A percentile compares a stretch with the other conserved stretches of the same genome.
phyloP scores from a whole-genome alignment of 495 filamentous ascomycete species.

The Achaetomiella virescens region DNA sequence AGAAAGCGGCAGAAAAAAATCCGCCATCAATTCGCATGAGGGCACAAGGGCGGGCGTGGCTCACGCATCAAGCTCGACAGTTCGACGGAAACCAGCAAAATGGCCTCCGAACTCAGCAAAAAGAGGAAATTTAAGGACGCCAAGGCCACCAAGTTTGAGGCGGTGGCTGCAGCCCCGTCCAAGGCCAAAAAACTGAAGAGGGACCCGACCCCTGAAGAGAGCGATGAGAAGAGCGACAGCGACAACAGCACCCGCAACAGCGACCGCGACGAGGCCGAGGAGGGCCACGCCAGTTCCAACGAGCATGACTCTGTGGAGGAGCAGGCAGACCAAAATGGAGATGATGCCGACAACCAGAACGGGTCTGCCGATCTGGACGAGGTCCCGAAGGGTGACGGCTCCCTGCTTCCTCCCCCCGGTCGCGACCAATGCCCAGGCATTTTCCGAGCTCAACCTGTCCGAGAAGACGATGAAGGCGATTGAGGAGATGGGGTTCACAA shows the following conservation, averaged over 20 bases:
- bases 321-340: constrained; percentile 21
- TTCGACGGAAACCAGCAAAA: constrained; percentile 17
- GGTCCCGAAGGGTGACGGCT: constrained; percentile 14
- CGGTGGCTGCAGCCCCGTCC: constrained; percentile 14
- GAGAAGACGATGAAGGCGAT: constrained; percentile 85
- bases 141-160: constrained; percentile 26
- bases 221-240: constrained; percentile 20
- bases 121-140: constrained; percentile 44
- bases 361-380: constrained; percentile 13
- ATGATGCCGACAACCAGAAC: constrained; percentile 23
- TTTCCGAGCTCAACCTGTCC: constrained; percentile 78
- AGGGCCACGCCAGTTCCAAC: constrained; percentile 12
- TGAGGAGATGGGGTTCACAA: constrained; percentile 83
- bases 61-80: neutral
- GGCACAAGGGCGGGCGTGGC: no score
- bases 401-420: constrained; percentile 28
- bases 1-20: no score
- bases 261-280: constrained; percentile 19
- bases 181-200: constrained; percentile 29
- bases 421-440: constrained; percentile 41
- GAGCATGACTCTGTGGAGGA: constrained; percentile 17
- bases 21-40: neutral
- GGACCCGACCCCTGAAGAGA: constrained; percentile 19
- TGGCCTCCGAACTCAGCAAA: constrained; percentile 41
- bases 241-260: constrained; percentile 7